Percentiles rank a stretch among this genome's conserved stretches.
These are phyloP conservation scores for Boletus barrowsii DNA, from an alignment of 768 basidiomycete genomes.

Conservation along the genomic window DNA sequence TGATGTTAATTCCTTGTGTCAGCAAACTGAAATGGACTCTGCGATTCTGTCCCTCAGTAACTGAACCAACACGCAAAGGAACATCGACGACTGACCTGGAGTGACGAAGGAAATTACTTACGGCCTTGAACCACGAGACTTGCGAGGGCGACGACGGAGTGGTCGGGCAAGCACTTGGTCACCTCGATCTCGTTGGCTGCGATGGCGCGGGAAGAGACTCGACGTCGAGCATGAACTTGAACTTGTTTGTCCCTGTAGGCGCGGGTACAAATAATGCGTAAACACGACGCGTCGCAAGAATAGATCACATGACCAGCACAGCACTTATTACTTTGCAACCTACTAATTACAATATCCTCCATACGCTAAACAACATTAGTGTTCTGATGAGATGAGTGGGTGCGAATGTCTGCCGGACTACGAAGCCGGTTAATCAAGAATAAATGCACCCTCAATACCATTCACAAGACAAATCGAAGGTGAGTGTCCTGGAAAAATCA, in stretches of 20 bases:
- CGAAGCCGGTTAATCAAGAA: neutral
- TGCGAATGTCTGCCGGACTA: neutral
- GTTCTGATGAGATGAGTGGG: neutral
- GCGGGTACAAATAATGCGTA: conserved; percentile 29
- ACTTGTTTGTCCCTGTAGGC: conserved; percentile 34
- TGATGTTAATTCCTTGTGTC: conserved; percentile 20
- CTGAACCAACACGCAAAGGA: neutral
- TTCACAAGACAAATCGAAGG: conserved; percentile 31
- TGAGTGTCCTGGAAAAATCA: conserved; percentile 22
- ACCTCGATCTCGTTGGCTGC: conserved; percentile 14
- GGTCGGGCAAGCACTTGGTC: conserved; percentile 22
- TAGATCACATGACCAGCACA: conserved; percentile 22
- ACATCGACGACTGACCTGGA: conserved; percentile 19
- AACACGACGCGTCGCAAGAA: conserved; percentile 24
- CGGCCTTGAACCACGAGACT: conserved; percentile 19
- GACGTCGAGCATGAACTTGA: conserved; percentile 23
- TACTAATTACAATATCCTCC: conserved; percentile 3
- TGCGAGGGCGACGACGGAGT: conserved; percentile 15
- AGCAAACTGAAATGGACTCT: conserved; percentile 18
- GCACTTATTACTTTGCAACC: no score
- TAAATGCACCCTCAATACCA: conserved; percentile 2
- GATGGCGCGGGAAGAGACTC: conserved; percentile 16
- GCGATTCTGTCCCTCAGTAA: neutral
- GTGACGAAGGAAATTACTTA: conserved; percentile 26
- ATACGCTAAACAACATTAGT: neutral